Base-by-base conservation (phyloP, 2,329 filamentous ascomycete genomes). In the Aspergillus novofumigatus region DNA sequence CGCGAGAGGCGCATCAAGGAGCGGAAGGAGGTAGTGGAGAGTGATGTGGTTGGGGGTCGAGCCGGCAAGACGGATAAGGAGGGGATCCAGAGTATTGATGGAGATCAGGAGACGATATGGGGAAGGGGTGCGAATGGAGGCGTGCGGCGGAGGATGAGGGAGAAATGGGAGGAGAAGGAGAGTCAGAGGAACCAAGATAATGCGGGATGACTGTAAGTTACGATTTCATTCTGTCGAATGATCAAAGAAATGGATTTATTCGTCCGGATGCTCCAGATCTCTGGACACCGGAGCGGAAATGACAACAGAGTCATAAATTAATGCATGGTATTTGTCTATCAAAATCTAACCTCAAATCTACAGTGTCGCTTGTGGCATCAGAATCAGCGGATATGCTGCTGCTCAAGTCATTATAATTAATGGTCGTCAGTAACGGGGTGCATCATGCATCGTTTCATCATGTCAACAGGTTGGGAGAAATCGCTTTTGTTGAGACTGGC, bases 41-140 rank as follows among this genome's bases (percentile, higher is more conserved):
- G 60, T 51, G 65, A 67, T 49, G 54, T 59, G 54, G 58, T 66
- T 41, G 56, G 58, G 4, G 52, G 57, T 8, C 21, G 50, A 5
- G 25, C n/a, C 23, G 42, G 53, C 26, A 49, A 14, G 14, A 48
- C 51, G 11, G 51, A 38, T 14, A 53, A 51, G 42, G 25, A 48
- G 44, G 9, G 23, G 48, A 51, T 25, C 52, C 38, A 9, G 41
- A 41, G 5, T n/a, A 54, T 52, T 5, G 57, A 53, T 25, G 55
- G 49, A 14, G 64, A 67, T 7, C 65, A 67, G 44, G 72, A 75
- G 53, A 69, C 74, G 55, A 76, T 77, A 26, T 77, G 75, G 75
- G 75, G 75, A 0, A 67, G 67, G 52, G 75, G 75, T 1, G 62
- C 68, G 11, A 74, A 77, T 62, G 74, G 75, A 4, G 75, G 75